Conservation (phyloP, 2,329 filamentous ascomycete species). For the Fusarium sarcochroum region DNA sequence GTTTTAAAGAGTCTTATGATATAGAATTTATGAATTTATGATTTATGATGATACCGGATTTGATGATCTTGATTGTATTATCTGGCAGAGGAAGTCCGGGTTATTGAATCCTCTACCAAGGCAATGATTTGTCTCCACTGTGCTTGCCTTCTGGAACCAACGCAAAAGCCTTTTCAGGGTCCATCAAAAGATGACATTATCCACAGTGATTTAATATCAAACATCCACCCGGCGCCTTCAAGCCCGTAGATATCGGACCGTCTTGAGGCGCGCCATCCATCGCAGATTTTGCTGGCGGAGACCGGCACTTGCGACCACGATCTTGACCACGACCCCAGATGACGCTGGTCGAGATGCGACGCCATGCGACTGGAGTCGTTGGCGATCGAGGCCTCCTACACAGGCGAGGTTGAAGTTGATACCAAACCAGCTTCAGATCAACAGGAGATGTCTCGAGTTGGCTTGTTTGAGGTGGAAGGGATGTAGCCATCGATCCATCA, state of each 20-base stretch:
- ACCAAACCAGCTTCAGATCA: constrained; percentile 29
- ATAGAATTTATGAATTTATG: no score
- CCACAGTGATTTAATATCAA: constrained; percentile 33
- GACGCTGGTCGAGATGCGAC: constrained; percentile 12
- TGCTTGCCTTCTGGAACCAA: constrained; percentile 15
- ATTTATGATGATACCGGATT: no score
- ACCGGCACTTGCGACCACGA: constrained; percentile 19
- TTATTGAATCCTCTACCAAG: no score
- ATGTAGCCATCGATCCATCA: constrained; percentile 9
- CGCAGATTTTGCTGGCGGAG: constrained; percentile 22
- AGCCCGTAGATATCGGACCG: constrained; percentile 38
- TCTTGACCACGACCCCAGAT: constrained; percentile 8
- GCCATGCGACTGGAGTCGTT: constrained; percentile 5
- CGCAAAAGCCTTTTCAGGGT: constrained; percentile 20
- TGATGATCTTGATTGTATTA: no score
- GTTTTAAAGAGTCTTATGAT: no score
- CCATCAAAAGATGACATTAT: constrained; percentile 17
- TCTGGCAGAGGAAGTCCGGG: no score
- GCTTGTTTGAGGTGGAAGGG: constrained; percentile 8
- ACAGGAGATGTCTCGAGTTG: constrained; percentile 6
- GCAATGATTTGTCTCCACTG: background rate
- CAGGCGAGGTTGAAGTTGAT: constrained; percentile 4
- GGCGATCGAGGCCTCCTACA: background rate
- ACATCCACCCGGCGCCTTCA: constrained; percentile 23
- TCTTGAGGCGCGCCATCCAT: constrained; percentile 28